Conservation (phyloP, 495 filamentous ascomycete species). For the Pseudotulostoma volvatum region DNA sequence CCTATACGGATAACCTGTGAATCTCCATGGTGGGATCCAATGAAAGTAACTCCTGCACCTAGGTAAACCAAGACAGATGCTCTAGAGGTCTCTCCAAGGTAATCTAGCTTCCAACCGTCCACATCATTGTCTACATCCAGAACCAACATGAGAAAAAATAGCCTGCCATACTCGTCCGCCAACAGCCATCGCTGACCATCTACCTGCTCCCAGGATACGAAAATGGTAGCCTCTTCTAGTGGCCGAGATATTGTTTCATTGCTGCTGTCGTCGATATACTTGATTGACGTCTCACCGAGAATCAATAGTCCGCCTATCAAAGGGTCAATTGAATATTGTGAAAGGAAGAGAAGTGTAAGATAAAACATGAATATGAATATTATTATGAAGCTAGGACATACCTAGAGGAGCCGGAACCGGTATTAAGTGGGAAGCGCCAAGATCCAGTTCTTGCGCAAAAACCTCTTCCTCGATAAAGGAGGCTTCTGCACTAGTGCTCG, state of each 20-base stretch:
- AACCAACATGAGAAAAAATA: slow-evolving; percentile 66
- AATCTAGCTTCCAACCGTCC: slow-evolving; percentile 45
- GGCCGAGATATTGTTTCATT: slow-evolving; percentile 42
- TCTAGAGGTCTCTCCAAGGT: slow-evolving; percentile 54
- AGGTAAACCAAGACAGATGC: slow-evolving; percentile 67
- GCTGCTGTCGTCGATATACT: slow-evolving; percentile 59
- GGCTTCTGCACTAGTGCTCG: slow-evolving; percentile 29
- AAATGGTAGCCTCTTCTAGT: slow-evolving; percentile 59
- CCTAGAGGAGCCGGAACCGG: slow-evolving; percentile 52
- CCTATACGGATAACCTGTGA: slow-evolving; percentile 63
- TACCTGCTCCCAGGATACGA: slow-evolving; percentile 74
- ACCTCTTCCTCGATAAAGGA: slow-evolving; percentile 35
- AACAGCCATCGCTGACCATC: slow-evolving; percentile 68
- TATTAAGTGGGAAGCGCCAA: slow-evolving; percentile 67
- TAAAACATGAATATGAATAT: too few species aligned
- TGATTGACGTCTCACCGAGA: slow-evolving; percentile 67
- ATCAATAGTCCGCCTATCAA: slow-evolving; percentile 60
- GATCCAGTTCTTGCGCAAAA: slow-evolving; percentile 45
- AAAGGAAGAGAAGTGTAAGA: too few species aligned
- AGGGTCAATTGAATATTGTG: slow-evolving; percentile 10
- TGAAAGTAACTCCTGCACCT: slow-evolving; percentile 55
- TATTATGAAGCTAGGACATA: slow-evolving; percentile 15
- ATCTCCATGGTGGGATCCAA: slow-evolving; percentile 86
- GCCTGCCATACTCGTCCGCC: slow-evolving; percentile 72
- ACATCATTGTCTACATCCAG: slow-evolving; percentile 47